Evolutionary conservation across 805 yeast species (phyloP).

Genomic region (Torulaspora microellipsoides): DNA sequence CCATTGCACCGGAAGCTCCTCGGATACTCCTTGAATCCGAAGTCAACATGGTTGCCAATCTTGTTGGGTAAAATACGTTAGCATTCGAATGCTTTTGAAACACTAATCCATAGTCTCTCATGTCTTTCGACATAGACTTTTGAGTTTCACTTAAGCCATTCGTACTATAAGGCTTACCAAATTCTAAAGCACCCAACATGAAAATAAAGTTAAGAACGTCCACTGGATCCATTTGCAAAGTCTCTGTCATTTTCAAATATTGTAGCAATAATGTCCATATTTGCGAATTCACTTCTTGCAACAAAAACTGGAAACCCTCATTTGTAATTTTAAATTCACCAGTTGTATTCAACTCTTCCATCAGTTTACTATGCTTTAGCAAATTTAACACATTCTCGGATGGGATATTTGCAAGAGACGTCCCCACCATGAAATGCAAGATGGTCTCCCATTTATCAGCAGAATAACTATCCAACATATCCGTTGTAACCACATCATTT

Average conservation of each 20-base stretch:
- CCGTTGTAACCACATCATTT: constrained; percentile 52
- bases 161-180: constrained; percentile 80
- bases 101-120: constrained; percentile 86
- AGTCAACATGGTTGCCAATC: constrained; percentile 83
- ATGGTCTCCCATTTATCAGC: constrained; percentile 90
- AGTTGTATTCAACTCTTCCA: constrained; percentile 56
- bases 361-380: constrained; percentile 74
- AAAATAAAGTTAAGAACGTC: constrained; percentile 92
- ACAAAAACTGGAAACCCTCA: constrained; percentile 86
- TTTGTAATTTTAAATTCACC: constrained; percentile 68
- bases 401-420: constrained; percentile 65
- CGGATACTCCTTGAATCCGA: constrained; percentile 72
- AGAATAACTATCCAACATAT: constrained; percentile 73
- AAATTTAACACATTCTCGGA: constrained; percentile 77
- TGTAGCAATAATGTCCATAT: constrained; percentile 89
- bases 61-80: constrained; percentile 78
- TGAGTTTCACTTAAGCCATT: constrained; percentile 74
- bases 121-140: constrained; percentile 77
- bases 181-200: constrained; percentile 85
- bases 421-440: constrained; percentile 96
- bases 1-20: constrained; percentile 71
- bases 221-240: constrained; percentile 87
- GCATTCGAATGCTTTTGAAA: constrained; percentile 59
- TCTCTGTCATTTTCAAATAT: constrained; percentile 79
- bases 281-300: constrained; percentile 91